These are phyloP conservation scores for Dendrobium huoshanense DNA, from an alignment of 106 monocot genomes.

Conservation along the genomic window DNA sequence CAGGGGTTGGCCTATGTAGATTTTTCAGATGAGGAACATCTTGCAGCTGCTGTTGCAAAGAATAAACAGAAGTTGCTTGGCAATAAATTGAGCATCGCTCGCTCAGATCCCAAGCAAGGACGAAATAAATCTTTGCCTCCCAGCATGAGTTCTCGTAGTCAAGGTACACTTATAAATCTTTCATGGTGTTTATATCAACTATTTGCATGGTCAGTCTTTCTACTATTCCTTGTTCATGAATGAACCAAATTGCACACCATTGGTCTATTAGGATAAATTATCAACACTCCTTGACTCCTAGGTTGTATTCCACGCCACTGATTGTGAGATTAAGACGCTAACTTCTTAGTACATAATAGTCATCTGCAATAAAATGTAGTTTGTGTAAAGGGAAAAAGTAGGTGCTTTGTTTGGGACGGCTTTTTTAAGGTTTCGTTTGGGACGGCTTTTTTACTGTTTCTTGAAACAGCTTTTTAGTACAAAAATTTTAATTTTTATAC, in stretches of 20 bases:
- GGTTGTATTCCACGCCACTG: not conserved
- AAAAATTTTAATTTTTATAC: no score
- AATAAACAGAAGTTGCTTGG: slow-evolving; percentile 74
- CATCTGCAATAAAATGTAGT: no score
- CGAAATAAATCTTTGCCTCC: slow-evolving; percentile 21
- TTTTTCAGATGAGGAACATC: slow-evolving; percentile 77
- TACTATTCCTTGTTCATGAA: not conserved
- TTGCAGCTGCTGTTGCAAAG: slow-evolving; percentile 59
- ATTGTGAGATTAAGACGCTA: not conserved
- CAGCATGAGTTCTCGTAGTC: slow-evolving; percentile 13
- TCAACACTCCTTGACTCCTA: not conserved
- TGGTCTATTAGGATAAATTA: no score
- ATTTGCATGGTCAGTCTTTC: not conserved
- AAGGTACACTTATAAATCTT: slow-evolving; percentile 26
- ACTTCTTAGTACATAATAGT: no score
- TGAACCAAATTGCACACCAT: not conserved
- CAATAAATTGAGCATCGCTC: slow-evolving; percentile 70
- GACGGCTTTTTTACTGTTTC: no score
- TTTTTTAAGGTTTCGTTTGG: no score
- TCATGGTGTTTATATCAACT: not conserved
- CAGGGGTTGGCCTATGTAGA: slow-evolving; percentile 96
- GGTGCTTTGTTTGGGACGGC: no score
- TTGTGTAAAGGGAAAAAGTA: no score
- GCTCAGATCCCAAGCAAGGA: slow-evolving; percentile 60
- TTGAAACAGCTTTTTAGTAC: no score